Percentiles rank a stretch among this genome's conserved stretches.
phyloP scores from a whole-genome alignment of 202 grass and related monocot genomes.

The Digitaria exilis region DNA sequence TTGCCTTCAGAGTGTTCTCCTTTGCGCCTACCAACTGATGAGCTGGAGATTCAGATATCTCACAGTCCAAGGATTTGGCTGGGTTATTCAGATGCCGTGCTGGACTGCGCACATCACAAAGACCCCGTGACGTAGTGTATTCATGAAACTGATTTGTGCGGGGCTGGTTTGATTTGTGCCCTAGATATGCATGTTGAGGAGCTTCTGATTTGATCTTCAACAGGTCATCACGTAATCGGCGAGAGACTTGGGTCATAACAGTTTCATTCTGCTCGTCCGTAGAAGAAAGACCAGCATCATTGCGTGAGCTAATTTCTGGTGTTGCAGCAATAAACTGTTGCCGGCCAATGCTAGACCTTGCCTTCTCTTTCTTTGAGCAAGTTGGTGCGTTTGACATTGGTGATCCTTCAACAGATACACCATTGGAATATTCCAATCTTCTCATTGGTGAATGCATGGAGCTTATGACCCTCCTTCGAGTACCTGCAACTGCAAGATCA shows the following conservation, averaged over 20 bases:
- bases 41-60: slow-evolving; percentile 53
- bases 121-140: slow-evolving; percentile 27
- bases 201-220: slow-evolving; percentile 54
- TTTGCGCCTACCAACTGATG: slow-evolving; percentile 30
- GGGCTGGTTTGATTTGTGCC: slow-evolving; percentile 34
- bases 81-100: slow-evolving; percentile 33
- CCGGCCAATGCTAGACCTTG: slow-evolving; percentile 34
- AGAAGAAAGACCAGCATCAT: slow-evolving; percentile 21
- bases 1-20: slow-evolving; percentile 73
- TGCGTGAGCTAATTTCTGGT: slow-evolving; percentile 30
- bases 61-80: not conserved
- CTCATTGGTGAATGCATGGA: slow-evolving; percentile 62
- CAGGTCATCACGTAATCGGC: slow-evolving; percentile 44
- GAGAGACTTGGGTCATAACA: slow-evolving; percentile 48
- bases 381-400: slow-evolving; percentile 28
- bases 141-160: slow-evolving; percentile 38
- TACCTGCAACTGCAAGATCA: slow-evolving; percentile 42
- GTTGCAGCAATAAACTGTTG: slow-evolving; percentile 30
- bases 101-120: slow-evolving; percentile 38
- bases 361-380: slow-evolving; percentile 33
- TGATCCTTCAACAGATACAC: slow-evolving; percentile 33
- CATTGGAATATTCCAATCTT: slow-evolving; percentile 57
- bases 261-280: slow-evolving; percentile 46
- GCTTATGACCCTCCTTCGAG: slow-evolving; percentile 39
- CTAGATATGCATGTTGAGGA: slow-evolving; percentile 45